These are phyloP conservation scores for Penicillium silybi DNA, from an alignment of 495 filamentous ascomycete genomes.

Conservation along the genomic window DNA sequence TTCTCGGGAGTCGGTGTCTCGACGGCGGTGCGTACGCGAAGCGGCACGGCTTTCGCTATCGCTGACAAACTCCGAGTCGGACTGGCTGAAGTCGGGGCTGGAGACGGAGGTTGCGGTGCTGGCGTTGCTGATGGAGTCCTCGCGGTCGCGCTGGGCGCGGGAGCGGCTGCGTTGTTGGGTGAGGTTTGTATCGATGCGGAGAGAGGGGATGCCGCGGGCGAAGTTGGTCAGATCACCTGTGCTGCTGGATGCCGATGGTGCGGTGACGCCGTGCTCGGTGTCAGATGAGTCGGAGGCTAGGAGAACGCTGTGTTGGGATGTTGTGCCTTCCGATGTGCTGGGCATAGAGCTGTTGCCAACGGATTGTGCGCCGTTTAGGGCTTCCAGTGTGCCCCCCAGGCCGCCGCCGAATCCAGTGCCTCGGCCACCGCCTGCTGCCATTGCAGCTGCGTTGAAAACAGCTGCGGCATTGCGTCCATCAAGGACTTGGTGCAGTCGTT, in stretches of 20 bases:
- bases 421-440: conserved; percentile 91
- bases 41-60: conserved; percentile 21
- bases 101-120: conserved; percentile 42
- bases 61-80: conserved; percentile 37
- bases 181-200: conserved; percentile 44
- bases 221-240: conserved; percentile 23
- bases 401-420: conserved; percentile 52
- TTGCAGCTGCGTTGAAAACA: conserved; percentile 96
- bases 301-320: conserved; percentile 27
- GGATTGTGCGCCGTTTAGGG: conserved; percentile 36
- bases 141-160: conserved; percentile 27
- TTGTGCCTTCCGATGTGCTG: conserved; percentile 14
- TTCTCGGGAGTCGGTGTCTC: conserved; percentile 46
- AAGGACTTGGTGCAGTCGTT: conserved; percentile 84
- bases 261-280: conserved; percentile 38
- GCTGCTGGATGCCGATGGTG: conserved; percentile 34
- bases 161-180: conserved; percentile 18
- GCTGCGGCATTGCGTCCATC: conserved; percentile 93
- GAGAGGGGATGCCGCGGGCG: conserved; percentile 35
- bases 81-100: conserved; percentile 40
- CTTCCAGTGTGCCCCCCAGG: conserved; percentile 42
- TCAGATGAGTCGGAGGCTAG: conserved; percentile 45
- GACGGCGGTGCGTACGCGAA: conserved; percentile 23
- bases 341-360: conserved; percentile 18
- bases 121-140: conserved; percentile 41